These are phyloP conservation scores for Penicillium sp. DNA, from an alignment of 2,329 filamentous ascomycete genomes.

Conservation along the genomic window DNA sequence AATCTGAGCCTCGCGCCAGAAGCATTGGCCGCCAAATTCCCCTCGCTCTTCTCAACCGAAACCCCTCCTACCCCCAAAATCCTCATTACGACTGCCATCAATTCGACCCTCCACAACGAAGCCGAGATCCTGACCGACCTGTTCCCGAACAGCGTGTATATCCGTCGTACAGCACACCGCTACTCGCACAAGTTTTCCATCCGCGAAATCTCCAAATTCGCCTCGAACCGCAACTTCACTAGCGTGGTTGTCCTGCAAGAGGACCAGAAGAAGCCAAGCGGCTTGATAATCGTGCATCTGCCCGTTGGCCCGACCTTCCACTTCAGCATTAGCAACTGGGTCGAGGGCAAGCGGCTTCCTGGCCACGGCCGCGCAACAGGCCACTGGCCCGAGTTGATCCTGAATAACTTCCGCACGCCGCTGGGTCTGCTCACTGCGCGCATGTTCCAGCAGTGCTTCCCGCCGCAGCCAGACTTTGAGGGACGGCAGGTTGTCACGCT, in stretches of 20 bases:
- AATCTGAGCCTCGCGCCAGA: conserved; percentile 63
- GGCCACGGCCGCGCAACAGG: conserved; percentile 89
- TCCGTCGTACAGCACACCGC: conserved; percentile 79
- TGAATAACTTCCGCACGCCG: conserved; percentile 95
- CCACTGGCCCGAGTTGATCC: conserved; percentile 83
- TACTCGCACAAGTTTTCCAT: conserved; percentile 91
- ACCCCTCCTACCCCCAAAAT: conserved; percentile 72
- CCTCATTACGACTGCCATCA: conserved; percentile 86
- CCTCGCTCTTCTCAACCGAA: conserved; percentile 56
- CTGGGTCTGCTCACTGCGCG: conserved; percentile 85
- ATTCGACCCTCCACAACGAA: conserved; percentile 83
- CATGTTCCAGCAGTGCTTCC: conserved; percentile 78
- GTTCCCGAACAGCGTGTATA: conserved; percentile 80
- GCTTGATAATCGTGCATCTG: conserved; percentile 80
- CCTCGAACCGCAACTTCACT: conserved; percentile 78
- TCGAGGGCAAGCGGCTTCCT: conserved; percentile 82
- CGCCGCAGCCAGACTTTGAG: conserved; percentile 76
- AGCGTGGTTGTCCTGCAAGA: conserved; percentile 84
- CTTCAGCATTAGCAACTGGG: conserved; percentile 87
- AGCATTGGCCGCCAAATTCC: conserved; percentile 62
- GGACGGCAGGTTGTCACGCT: conserved; percentile 89
- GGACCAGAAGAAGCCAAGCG: conserved; percentile 80
- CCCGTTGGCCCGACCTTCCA: conserved; percentile 88
- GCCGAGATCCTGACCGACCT: conserved; percentile 75
- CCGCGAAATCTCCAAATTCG: conserved; percentile 85